Evolutionary conservation across 2,329 filamentous ascomycete genomes (phyloP), one percentile per base, ranked within the genome.

Genomic region (Sporothrix pallida): DNA sequence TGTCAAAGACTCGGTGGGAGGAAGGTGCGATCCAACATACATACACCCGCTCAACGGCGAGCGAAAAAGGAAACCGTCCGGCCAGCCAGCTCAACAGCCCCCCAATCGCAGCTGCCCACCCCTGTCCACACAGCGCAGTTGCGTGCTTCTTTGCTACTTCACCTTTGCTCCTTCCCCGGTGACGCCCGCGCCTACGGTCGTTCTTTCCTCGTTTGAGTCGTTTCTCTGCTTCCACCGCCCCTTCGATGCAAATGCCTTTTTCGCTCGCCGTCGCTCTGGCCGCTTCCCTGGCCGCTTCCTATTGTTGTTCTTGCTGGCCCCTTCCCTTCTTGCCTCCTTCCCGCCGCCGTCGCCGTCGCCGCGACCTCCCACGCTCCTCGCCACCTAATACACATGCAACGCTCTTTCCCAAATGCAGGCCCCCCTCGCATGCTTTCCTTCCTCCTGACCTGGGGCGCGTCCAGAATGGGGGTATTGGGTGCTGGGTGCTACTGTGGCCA

Each of bases 171-270:
- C 63, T 46, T 67, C 17, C 60, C 63, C 72, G 72, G 72, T 26
- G 56, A 54, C 31, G 72, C 46, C 72, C 72, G 37, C 48, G 62
- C 68, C 58, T 20, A 58, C 67, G 56, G 72, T 65, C 50, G 67
- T 60, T 70, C 65, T 69, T 70, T 70, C 44, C 65, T 62, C 37
- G 7, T 26, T 26, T 26, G 23, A 26, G 23, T 26, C 23, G 23
- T 44, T 46, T 48, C 31, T 68, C 56, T 48, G 26, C 31, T 72
- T 72, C 73, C 73, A 74, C 70, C 73, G 73, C 73, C 67, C 70
- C 73, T 74, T 74, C 63, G 46, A 74, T 71, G 54, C 26, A 37
- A 72, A 72, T 70, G 48, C 73, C 73, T 9, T 62, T 72, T 70
- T 69, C 15, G 63, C 54, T 63, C 62, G 15, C 26, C 37, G 60